Conservation (phyloP, 768 basidiomycete genomes). For the Boletus subparvulus region DNA sequence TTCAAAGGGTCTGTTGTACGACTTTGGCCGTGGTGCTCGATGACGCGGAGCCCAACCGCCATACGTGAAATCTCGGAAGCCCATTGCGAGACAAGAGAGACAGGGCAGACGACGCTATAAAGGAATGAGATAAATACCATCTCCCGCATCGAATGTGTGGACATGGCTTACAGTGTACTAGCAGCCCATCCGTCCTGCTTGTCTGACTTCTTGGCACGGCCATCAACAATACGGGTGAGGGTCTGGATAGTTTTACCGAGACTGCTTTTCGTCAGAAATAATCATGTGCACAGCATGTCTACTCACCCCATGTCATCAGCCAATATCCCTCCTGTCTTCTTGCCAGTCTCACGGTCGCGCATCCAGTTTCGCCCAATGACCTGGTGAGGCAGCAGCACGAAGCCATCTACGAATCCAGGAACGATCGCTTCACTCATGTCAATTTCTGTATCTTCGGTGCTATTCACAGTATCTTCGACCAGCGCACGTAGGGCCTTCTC, state of each 20-base stretch:
- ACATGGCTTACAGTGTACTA: conserved; percentile 56
- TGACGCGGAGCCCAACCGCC: conserved; percentile 62
- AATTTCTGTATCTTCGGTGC: conserved; percentile 46
- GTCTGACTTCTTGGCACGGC: conserved; percentile 67
- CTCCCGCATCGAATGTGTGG: not conserved
- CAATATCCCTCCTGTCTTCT: conserved; percentile 82
- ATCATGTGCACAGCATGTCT: not conserved
- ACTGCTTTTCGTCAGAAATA: conserved; percentile 36
- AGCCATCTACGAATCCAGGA: conserved; percentile 70
- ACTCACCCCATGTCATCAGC: conserved; percentile 88
- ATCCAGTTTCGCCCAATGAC: conserved; percentile 87
- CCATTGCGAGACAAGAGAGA: conserved; percentile 91
- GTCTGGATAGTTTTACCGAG: conserved; percentile 93
- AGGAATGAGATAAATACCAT: not conserved
- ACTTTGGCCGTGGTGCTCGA: conserved; percentile 79
- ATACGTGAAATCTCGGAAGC: conserved; percentile 77
- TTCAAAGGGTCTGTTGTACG: conserved; percentile 64
- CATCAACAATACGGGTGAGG: conserved; percentile 82
- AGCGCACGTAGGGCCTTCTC: conserved; percentile 79
- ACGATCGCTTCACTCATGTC: conserved; percentile 70
- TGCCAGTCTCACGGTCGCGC: conserved; percentile 74
- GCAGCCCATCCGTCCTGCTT: conserved; percentile 69
- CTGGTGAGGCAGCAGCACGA: conserved; percentile 83
- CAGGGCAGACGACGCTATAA: conserved; percentile 79
- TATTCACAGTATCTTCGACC: conserved; percentile 62